Conservation (phyloP, 2,329 filamentous ascomycete species). For the Trichophyton equinum region DNA sequence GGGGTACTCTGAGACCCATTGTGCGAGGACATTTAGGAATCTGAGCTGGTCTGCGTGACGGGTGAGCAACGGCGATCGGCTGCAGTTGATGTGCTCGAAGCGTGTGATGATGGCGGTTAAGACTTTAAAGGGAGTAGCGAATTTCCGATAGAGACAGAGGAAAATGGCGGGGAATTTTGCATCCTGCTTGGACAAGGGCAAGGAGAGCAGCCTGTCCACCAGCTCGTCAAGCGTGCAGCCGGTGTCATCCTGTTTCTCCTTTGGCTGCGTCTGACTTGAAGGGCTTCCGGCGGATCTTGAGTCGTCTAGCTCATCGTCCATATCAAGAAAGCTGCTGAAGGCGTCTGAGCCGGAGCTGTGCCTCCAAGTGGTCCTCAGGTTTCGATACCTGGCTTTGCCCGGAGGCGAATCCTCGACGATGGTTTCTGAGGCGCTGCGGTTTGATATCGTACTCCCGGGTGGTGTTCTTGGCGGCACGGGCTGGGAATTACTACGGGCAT, state of each 20-base stretch:
- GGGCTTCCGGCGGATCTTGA: constrained; percentile 15
- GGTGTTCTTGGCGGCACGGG: constrained; percentile 38
- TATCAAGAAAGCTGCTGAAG: constrained; percentile 32
- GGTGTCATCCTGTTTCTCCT: constrained; percentile 25
- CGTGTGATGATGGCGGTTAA: constrained; percentile 54
- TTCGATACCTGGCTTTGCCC: constrained; percentile 20
- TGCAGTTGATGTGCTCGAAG: constrained; percentile 61
- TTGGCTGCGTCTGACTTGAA: constrained; percentile 20
- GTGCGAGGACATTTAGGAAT: constrained; percentile 69
- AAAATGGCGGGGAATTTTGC: constrained; percentile 81
- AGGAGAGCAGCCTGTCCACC: constrained; percentile 72
- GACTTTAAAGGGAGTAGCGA: constrained; percentile 67
- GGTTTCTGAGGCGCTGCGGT: constrained; percentile 18
- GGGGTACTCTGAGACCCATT: constrained; percentile 82
- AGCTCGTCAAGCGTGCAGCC: constrained; percentile 49
- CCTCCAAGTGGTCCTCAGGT: constrained; percentile 28
- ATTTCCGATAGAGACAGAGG: constrained; percentile 85
- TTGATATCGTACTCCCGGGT: constrained; percentile 23
- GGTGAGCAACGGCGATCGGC: constrained; percentile 58
- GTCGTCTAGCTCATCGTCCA: constrained; percentile 32
- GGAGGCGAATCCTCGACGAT: constrained; percentile 22
- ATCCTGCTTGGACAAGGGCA: constrained; percentile 76
- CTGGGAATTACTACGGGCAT: constrained; percentile 39
- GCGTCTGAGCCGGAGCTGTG: constrained; percentile 30
- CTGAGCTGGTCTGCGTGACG: constrained; percentile 72